Percentiles rank a stretch among this genome's conserved stretches.
phyloP scores from a whole-genome alignment of 1,284 basidiomycete genomes.

The Austroboletus novae-zelandiae region DNA sequence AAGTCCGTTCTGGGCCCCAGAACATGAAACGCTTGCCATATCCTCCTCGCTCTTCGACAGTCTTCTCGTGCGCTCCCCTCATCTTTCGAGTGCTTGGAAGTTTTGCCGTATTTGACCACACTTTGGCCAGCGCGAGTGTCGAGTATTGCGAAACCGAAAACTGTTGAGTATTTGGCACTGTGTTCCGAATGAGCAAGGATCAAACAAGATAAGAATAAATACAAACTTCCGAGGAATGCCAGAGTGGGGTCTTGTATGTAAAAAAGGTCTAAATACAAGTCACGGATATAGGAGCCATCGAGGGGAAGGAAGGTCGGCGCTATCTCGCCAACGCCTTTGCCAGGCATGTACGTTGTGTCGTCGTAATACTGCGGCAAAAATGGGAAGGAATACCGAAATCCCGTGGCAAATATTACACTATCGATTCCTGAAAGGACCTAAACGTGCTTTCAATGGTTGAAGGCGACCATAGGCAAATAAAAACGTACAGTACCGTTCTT shows the following conservation, averaged over 20 bases:
- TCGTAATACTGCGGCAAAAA: slow-evolving; percentile 19
- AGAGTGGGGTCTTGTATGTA: slow-evolving; percentile 19
- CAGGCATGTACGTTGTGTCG: slow-evolving; percentile 1
- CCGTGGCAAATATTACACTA: slow-evolving; percentile 10
- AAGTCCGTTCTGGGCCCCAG: not conserved
- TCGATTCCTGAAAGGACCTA: slow-evolving; percentile 17
- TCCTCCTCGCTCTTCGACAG: slow-evolving; percentile 8
- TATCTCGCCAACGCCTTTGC: not conserved
- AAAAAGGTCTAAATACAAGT: slow-evolving; percentile 17
- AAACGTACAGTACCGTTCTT: slow-evolving; percentile 15
- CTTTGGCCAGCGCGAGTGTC: slow-evolving; percentile 16
- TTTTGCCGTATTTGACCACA: slow-evolving; percentile 17
- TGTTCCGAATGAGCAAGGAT: no score
- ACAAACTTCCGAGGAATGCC: slow-evolving; percentile 15
- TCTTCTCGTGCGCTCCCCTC: not conserved
- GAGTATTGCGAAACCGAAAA: slow-evolving; percentile 1
- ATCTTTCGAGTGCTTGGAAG: slow-evolving; percentile 7
- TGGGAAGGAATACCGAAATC: slow-evolving; percentile 10
- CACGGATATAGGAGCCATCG: slow-evolving; percentile 14
- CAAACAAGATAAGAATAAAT: no score
- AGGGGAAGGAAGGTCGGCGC: slow-evolving; percentile 10
- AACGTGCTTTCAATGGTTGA: not conserved
- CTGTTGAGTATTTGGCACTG: not conserved
- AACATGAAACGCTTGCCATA: slow-evolving; percentile 10
- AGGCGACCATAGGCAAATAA: not conserved